Percentiles rank a stretch among this genome's conserved stretches.
These are phyloP conservation scores for Monilinia aucupariae DNA, from an alignment of 2,329 filamentous ascomycete genomes.

Conservation along the genomic window DNA sequence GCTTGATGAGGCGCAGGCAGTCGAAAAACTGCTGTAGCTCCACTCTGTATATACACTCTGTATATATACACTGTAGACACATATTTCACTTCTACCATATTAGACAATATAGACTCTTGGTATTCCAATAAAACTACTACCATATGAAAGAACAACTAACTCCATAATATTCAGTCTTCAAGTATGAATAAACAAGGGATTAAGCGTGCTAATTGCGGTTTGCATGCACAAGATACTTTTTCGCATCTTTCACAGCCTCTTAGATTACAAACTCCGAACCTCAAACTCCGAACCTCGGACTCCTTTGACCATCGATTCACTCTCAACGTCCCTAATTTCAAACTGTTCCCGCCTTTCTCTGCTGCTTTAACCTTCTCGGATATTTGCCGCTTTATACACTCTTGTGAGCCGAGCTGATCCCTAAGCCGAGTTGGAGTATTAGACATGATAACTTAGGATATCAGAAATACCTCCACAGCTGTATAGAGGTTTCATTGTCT, in stretches of 20 bases:
- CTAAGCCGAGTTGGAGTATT: not conserved
- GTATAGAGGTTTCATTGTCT: not conserved
- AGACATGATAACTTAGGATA: no score
- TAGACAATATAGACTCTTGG: no score
- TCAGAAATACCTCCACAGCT: not conserved
- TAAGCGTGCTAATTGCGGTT: no score
- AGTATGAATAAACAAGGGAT: no score
- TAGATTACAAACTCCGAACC: not conserved
- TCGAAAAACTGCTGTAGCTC: conserved; percentile 19
- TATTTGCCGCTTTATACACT: not conserved
- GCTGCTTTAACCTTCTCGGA: not conserved
- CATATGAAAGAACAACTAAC: no score
- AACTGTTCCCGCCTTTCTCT: not conserved
- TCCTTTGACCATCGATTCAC: not conserved
- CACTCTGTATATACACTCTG: no score
- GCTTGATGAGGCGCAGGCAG: conserved; percentile 37
- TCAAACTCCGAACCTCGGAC: not conserved
- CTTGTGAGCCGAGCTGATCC: not conserved
- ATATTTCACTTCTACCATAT: no score
- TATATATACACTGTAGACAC: no score
- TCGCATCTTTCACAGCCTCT: not conserved
- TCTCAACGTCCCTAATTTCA: not conserved
- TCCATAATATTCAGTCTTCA: no score
- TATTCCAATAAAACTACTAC: no score
- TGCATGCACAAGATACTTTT: not conserved